Evolutionary conservation across 78 protist species (phyloP).

Genomic region (Protostelium mycophagum): DNA sequence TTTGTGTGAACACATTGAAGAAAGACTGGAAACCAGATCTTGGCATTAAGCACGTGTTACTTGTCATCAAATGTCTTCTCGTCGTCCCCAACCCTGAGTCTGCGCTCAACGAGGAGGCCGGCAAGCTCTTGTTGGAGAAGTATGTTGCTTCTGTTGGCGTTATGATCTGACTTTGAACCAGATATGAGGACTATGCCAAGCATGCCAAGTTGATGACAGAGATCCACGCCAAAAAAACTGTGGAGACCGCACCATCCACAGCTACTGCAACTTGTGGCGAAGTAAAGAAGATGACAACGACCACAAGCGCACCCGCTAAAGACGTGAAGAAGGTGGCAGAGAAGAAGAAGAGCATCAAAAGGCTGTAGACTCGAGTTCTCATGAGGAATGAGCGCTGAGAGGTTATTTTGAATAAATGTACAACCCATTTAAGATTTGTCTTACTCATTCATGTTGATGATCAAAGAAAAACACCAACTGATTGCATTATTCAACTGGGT

Average conservation of each 20-base stretch:
- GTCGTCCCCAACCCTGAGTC: conserved; percentile 97
- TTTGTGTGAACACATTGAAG: conserved; percentile 97
- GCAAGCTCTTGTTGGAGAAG: conserved; percentile 86
- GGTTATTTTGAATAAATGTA: too few species aligned
- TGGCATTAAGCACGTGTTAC: conserved; percentile 83
- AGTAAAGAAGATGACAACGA: background rate
- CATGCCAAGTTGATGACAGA: conserved; percentile 80
- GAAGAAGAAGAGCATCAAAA: background rate
- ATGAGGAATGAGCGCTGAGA: too few species aligned
- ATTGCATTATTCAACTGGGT: too few species aligned
- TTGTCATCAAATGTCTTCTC: conserved; percentile 91
- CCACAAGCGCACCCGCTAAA: background rate
- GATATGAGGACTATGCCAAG: conserved; percentile 74
- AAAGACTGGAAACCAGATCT: conserved; percentile 93
- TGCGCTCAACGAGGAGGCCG: conserved; percentile 98
- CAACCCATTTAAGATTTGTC: too few species aligned
- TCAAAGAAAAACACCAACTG: too few species aligned
- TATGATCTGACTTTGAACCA: background rate
- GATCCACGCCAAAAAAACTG: conserved; percentile 56
- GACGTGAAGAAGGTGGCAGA: background rate
- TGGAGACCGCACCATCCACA: background rate
- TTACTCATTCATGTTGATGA: too few species aligned
- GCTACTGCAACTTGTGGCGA: background rate
- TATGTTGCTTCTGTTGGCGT: conserved; percentile 16
- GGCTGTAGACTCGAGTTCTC: too few species aligned